Conservation (phyloP, 306 rosid species). For the Cucumis cinereus region DNA sequence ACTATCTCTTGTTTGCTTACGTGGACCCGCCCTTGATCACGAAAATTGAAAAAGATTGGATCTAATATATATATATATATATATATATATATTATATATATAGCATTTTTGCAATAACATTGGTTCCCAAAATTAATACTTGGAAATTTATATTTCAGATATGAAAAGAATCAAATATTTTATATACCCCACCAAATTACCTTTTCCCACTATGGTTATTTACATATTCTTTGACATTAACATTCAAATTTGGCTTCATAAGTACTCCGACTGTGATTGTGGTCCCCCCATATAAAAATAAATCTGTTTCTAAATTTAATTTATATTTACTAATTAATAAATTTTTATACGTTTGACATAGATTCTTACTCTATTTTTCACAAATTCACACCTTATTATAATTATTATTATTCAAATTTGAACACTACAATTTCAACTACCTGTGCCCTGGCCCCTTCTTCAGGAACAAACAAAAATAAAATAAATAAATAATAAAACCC, state of each 20-base stretch:
- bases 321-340: background rate
- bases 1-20: background rate
- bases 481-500: background rate
- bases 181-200: background rate
- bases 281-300: background rate
- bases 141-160: background rate
- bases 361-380: slow-evolving; percentile 1
- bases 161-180: slow-evolving; percentile 1
- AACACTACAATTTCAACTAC: background rate
- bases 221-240: background rate
- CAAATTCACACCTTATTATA: background rate
- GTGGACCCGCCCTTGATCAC: background rate
- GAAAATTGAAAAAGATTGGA: background rate
- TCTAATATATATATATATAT: too few relatives aligned
- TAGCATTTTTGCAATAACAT: background rate
- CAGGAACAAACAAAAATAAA: background rate
- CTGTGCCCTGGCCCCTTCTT: background rate
- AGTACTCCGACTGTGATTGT: background rate
- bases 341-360: background rate
- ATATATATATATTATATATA: too few relatives aligned
- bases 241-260: background rate
- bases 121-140: background rate
- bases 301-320: too few relatives aligned
- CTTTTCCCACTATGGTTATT: background rate
- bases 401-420: background rate